These are phyloP conservation scores for Metschnikowia bowlesiae DNA, from an alignment of 805 yeast genomes.

Conservation along the genomic window DNA sequence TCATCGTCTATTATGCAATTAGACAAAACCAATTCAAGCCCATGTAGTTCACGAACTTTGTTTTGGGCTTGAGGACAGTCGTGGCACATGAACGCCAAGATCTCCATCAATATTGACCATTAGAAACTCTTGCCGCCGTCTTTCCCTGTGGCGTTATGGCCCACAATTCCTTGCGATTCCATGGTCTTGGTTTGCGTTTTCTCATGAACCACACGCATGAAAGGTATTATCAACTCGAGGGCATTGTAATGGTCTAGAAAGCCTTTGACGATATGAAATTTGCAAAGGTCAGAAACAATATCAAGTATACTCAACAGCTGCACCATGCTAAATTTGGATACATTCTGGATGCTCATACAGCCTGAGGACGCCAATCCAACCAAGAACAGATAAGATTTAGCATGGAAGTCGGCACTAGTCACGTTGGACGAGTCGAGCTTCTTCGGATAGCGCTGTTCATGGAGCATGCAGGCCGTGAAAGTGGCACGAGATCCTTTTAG, in stretches of 20 bases:
- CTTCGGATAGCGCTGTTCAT: no score
- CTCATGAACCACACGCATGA: slow-evolving; percentile 40
- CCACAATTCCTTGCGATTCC: not conserved
- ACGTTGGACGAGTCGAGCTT: slow-evolving; percentile 35
- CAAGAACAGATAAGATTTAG: slow-evolving; percentile 63
- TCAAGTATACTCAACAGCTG: slow-evolving; percentile 81
- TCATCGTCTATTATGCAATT: slow-evolving; percentile 82
- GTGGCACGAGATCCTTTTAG: no score
- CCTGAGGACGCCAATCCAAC: slow-evolving; percentile 96
- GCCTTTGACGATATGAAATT: slow-evolving; percentile 37
- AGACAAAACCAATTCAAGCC: slow-evolving; percentile 66
- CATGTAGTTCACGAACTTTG: slow-evolving; percentile 56
- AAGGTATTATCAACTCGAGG: slow-evolving; percentile 28
- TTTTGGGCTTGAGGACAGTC: slow-evolving; percentile 61
- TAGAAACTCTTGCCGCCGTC: slow-evolving; percentile 38
- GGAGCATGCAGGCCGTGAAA: no score
- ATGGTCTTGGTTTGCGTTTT: slow-evolving; percentile 22
- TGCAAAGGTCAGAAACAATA: slow-evolving; percentile 38
- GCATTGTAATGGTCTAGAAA: slow-evolving; percentile 40
- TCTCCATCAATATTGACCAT: slow-evolving; percentile 66
- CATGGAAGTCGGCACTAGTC: slow-evolving; percentile 84
- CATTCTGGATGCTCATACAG: slow-evolving; percentile 79
- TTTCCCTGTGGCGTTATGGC: slow-evolving; percentile 6
- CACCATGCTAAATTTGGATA: slow-evolving; percentile 46
- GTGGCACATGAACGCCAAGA: slow-evolving; percentile 54